Percentiles rank a stretch among this genome's conserved stretches.
Evolutionary conservation across 441 rosid genomes (phyloP).

Genomic region (Arabidopsis hybrid): DNA sequence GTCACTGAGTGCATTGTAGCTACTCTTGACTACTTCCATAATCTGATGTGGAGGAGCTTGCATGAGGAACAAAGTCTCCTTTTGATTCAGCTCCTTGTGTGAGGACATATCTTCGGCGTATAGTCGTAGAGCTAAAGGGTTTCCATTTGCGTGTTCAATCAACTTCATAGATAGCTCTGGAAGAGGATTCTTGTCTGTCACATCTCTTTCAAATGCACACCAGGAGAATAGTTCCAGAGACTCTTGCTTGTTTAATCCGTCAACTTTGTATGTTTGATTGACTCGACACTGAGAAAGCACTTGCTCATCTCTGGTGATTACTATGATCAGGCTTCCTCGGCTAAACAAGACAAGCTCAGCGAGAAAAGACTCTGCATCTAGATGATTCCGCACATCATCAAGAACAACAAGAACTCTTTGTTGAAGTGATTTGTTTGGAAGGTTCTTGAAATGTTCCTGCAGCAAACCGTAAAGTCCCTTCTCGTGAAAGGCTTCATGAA

Average conservation of each 20-base stretch:
- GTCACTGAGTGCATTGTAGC: slow-evolving; percentile 44
- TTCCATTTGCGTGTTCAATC: slow-evolving; percentile 36
- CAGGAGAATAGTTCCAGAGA: slow-evolving; percentile 34
- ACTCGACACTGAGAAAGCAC: slow-evolving; percentile 21
- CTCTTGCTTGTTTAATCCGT: slow-evolving; percentile 23
- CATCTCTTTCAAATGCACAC: slow-evolving; percentile 20
- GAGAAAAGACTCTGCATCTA: slow-evolving; percentile 6
- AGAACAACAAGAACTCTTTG: slow-evolving; percentile 24
- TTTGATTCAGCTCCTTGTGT: neutral
- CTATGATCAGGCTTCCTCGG: slow-evolving; percentile 32
- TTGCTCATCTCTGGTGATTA: slow-evolving; percentile 45
- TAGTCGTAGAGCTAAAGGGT: slow-evolving; percentile 42
- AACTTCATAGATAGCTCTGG: slow-evolving; percentile 6
- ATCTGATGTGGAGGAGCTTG: slow-evolving; percentile 25
- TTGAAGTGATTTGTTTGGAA: neutral
- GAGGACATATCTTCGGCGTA: slow-evolving; percentile 12
- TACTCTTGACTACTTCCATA: slow-evolving; percentile 35
- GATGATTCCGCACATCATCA: slow-evolving; percentile 21
- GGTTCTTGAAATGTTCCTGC: neutral
- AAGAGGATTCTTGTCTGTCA: neutral
- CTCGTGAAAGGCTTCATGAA: neutral
- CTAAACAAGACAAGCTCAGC: neutral
- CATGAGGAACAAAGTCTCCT: slow-evolving; percentile 9
- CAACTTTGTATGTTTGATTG: slow-evolving; percentile 13
- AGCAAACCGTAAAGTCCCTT: slow-evolving; percentile 6